Evolutionary conservation across 371 early-diverging fungal species (phyloP), one percentile per base, ranked within the genome.

Genomic region (Batrachochytrium dendrobatidis): DNA sequence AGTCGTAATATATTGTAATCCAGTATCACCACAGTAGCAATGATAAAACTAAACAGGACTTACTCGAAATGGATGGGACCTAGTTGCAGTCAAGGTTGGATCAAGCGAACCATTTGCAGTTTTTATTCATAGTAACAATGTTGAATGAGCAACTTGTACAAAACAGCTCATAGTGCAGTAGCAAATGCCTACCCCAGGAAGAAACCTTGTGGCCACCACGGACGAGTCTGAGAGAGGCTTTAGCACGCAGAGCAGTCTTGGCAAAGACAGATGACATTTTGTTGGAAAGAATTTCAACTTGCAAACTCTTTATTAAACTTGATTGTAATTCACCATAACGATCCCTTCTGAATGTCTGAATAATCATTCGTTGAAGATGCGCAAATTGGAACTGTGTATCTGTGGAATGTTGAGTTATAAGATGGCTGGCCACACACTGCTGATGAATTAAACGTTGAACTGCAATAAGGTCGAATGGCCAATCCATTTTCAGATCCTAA

Each of bases 41-140:
- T n/a, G 30, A 29, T 22, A 29, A 26, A 55, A 7, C 8, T 17
- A 17, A 20, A 22, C 28, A 43, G 31, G 28, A 61, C 71, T 48
- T 61, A 71, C 68, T 59, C 63, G 59, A 71, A 71, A 58, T 59
- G 34, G 29, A 67, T 64, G 48, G 71, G 67, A 58, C 71, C 69
- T 63, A 34, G 22, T 24, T 12, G 18, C 18, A 28, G 1, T 15
- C 50, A 50, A 15, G 10, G 22, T 26, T 26, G 50, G 15, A 50
- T 15, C 12, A 22, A 22, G 50, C 12, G n/a, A n/a, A n/a, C n/a
- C n/a, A n/a, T n/a, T n/a, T n/a, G n/a, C n/a, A n/a, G n/a, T n/a
- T n/a, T n/a, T n/a, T n/a, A n/a, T n/a, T n/a, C n/a, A n/a, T n/a
- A n/a, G n/a, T n/a, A n/a, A n/a, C n/a, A n/a, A n/a, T n/a, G n/a